Conservation (phyloP, 2,329 filamentous ascomycete genomes). For the Myrmaecium sp. region DNA sequence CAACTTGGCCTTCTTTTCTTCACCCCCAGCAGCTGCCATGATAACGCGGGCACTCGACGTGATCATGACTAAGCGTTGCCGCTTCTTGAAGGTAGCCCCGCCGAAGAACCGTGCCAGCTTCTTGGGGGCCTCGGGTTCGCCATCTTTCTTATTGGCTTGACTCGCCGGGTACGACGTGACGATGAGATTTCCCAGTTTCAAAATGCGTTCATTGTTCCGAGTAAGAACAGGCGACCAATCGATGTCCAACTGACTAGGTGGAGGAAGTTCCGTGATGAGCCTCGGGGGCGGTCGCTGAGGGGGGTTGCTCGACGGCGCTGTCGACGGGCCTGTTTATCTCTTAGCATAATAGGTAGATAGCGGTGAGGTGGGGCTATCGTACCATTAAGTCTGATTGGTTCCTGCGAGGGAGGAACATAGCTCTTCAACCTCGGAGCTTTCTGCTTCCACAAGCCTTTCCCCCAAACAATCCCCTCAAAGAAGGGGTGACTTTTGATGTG, state of each 20-base stretch:
- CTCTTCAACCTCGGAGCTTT: constrained; percentile 77
- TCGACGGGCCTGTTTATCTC: constrained; percentile 12
- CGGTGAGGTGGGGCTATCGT: too few species aligned
- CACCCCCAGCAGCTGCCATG: constrained; percentile 76
- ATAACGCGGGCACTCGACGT: constrained; percentile 84
- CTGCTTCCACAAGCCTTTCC: constrained; percentile 70
- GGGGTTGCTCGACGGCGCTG: constrained; percentile 3
- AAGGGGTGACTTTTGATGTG: constrained; percentile 96
- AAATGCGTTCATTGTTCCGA: constrained; percentile 76
- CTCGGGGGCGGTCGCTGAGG: constrained; percentile 42
- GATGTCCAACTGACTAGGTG: constrained; percentile 92
- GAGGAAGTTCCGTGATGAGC: constrained; percentile 86
- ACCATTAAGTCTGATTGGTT: constrained; percentile 38
- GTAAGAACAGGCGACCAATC: constrained; percentile 96
- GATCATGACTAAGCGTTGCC: constrained; percentile 84
- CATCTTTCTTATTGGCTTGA: constrained; percentile 54
- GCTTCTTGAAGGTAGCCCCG: constrained; percentile 77
- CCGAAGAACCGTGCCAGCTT: constrained; percentile 91
- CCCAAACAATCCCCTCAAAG: constrained; percentile 75
- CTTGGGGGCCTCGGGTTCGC: constrained; percentile 50
- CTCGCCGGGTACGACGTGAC: constrained; percentile 65
- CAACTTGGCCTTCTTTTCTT: constrained; percentile 88
- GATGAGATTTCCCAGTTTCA: constrained; percentile 82
- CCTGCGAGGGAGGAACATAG: constrained; percentile 60
- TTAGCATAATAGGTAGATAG: too few species aligned